These are phyloP conservation scores for Linnemannia zychae DNA, from an alignment of 192 early-diverging fungal species.

Conservation along the genomic window DNA sequence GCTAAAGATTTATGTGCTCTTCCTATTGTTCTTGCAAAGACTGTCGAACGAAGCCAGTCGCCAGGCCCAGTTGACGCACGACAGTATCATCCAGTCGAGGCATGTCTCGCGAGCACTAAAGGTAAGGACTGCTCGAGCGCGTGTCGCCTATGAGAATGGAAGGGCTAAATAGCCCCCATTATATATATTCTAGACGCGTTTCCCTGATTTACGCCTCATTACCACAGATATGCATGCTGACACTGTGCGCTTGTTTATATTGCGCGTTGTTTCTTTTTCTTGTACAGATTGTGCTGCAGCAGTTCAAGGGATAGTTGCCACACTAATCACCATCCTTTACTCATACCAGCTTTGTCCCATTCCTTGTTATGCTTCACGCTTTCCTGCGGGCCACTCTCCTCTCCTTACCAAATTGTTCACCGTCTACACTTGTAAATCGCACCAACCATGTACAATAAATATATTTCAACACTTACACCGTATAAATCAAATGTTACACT, in stretches of 20 bases:
- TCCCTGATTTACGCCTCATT: neutral
- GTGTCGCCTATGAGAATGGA: neutral
- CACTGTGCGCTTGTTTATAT: neutral
- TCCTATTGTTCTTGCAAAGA: slow-evolving; percentile 48
- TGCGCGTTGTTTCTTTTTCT: neutral
- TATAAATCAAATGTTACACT: no score
- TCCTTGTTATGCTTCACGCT: no score
- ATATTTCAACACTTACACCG: no score
- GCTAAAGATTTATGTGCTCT: slow-evolving; percentile 49
- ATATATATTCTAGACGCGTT: neutral
- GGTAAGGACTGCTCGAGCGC: slow-evolving; percentile 5
- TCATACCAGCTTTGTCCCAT: neutral
- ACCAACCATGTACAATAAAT: no score
- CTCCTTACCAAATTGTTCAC: no score
- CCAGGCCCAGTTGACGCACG: slow-evolving; percentile 39
- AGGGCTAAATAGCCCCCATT: no score
- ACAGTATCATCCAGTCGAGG: slow-evolving; percentile 50
- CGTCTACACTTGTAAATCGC: no score
- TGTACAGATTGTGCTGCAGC: slow-evolving; percentile 44
- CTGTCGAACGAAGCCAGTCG: slow-evolving; percentile 44
- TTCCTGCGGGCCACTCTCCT: no score
- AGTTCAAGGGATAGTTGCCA: slow-evolving; percentile 41
- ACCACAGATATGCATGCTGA: neutral
- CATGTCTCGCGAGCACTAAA: slow-evolving; percentile 44
- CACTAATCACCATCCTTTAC: neutral